Evolutionary conservation across 2,329 filamentous ascomycete genomes (phyloP).

Genomic region (Lojkania enalia): DNA sequence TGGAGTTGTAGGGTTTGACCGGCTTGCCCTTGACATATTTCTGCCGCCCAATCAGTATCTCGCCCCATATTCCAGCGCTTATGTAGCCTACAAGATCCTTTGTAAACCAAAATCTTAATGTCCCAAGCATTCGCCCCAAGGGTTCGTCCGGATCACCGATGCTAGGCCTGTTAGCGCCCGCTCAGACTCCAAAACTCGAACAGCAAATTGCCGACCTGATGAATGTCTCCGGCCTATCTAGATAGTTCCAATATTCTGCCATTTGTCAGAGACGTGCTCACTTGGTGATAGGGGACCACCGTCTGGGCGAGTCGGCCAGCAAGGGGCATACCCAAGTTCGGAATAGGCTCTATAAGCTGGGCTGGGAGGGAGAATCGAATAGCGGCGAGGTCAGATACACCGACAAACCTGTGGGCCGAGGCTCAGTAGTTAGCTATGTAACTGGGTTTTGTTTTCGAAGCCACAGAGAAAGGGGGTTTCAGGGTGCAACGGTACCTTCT

Average conservation of each 20-base stretch:
- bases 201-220: constrained; percentile 53
- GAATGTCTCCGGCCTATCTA: constrained; percentile 93
- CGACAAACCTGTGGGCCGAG: constrained; percentile 74
- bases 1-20: constrained; percentile 98
- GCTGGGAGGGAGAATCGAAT: constrained; percentile 96
- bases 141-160: constrained; percentile 89
- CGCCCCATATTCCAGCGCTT: neutral
- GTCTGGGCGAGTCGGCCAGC: constrained; percentile 4
- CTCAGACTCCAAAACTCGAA: neutral
- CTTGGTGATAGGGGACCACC: neutral
- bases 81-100: constrained; percentile 73
- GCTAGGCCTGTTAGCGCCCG: constrained; percentile 51
- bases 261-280: constrained; percentile 25
- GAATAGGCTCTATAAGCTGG: constrained; percentile 91
- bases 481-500: constrained; percentile 66
- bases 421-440: constrained; percentile 1
- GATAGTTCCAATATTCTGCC: constrained; percentile 95
- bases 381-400: constrained; percentile 90
- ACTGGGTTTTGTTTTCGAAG: neutral
- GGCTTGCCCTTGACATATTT: constrained; percentile 99
- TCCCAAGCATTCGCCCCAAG: constrained; percentile 91
- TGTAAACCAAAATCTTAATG: constrained; percentile 96
- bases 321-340: constrained; percentile 71
- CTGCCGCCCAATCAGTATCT: constrained; percentile 43
- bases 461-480: neutral